Conservation (phyloP, 805 yeast species). For the Wickerhamiella vanderwaltii region DNA sequence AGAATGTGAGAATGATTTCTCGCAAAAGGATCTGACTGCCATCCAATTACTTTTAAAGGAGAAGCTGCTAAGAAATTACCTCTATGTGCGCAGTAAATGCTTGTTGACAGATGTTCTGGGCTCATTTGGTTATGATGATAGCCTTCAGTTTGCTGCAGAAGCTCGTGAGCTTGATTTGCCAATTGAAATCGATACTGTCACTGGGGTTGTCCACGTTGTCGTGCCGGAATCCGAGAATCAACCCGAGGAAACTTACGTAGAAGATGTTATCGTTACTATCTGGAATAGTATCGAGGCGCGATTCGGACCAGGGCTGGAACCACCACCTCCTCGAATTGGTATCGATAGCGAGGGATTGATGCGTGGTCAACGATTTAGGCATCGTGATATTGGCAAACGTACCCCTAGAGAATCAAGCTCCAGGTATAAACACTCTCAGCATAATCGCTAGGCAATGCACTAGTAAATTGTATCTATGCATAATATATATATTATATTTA, state of each 20-base stretch:
- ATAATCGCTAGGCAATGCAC: no score
- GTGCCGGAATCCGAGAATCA: neutral
- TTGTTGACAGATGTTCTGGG: neutral
- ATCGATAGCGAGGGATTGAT: no score
- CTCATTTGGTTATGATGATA: neutral
- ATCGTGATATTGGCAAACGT: no score
- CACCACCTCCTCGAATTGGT: neutral
- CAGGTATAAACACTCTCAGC: no score
- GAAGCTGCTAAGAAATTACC: neutral
- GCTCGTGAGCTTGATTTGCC: neutral
- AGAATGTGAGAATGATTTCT: neutral
- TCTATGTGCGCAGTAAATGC: constrained; percentile 5
- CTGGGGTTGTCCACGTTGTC: neutral
- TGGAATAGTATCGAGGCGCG: constrained; percentile 6
- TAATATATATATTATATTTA: no score
- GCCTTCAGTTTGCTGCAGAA: constrained; percentile 2
- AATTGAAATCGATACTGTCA: constrained; percentile 4
- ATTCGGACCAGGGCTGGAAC: constrained; percentile 3
- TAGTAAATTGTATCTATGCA: no score
- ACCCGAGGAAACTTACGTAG: neutral
- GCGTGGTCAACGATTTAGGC: no score
- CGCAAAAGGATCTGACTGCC: neutral
- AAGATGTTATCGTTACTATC: constrained; percentile 2
- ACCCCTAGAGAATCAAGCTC: no score
- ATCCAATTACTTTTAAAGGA: neutral